Percentiles rank a stretch among this genome's conserved stretches.
These are phyloP conservation scores for Kingdonia uniflora DNA, from an alignment of 164 flowering plant species.

Conservation along the genomic window DNA sequence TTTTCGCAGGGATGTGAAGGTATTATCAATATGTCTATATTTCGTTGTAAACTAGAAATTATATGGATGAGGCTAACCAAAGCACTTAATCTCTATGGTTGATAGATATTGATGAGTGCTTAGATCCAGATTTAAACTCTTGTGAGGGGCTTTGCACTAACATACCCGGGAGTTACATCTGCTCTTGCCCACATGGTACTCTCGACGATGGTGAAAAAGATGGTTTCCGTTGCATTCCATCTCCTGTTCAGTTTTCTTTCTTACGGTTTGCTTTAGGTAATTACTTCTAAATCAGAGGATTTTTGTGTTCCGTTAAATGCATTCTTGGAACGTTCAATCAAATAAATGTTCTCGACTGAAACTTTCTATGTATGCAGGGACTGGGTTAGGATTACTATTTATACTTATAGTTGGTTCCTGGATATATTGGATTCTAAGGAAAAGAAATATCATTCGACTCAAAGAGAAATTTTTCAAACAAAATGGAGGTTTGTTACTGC, in stretches of 20 bases:
- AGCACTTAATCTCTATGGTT: not conserved
- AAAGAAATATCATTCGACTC: not conserved
- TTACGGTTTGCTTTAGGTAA: constrained; percentile 4
- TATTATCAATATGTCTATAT: not conserved
- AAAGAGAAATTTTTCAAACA: constrained; percentile 4
- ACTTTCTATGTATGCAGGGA: not conserved
- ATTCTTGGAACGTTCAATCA: no score
- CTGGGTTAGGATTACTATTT: not conserved
- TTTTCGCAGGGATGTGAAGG: constrained; percentile 17
- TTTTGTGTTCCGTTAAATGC: not conserved
- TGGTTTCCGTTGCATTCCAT: not conserved
- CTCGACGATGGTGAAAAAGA: not conserved
- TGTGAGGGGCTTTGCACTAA: constrained; percentile 18
- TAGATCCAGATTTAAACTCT: constrained; percentile 3
- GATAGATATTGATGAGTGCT: constrained; percentile 25
- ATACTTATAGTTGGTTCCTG: not conserved
- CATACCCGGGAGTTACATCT: constrained; percentile 12
- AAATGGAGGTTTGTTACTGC: constrained; percentile 6
- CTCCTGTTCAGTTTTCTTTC: not conserved
- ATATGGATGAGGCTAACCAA: not conserved
- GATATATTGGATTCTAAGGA: not conserved
- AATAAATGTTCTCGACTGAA: no score
- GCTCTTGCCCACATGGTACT: constrained; percentile 16
- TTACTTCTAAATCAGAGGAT: not conserved
- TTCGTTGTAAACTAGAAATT: no score